These are phyloP conservation scores for Leptographium lundbergii DNA, from an alignment of 2,329 filamentous ascomycete species.

Conservation along the genomic window DNA sequence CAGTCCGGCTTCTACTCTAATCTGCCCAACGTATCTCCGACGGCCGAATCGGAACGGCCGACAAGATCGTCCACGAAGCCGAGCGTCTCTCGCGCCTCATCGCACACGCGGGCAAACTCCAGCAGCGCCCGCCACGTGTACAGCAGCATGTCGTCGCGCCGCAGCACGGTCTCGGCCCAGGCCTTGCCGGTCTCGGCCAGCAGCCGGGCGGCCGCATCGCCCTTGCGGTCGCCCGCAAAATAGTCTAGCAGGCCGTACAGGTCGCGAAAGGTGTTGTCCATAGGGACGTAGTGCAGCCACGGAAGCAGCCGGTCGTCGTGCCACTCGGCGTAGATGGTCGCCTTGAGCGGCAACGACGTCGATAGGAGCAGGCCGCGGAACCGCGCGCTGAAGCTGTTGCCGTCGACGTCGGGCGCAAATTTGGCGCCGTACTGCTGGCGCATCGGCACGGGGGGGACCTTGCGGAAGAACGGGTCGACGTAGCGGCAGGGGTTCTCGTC, in stretches of 20 bases:
- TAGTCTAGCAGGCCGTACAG: slow-evolving; percentile 53
- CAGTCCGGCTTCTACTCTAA: no score
- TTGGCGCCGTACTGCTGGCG: slow-evolving; percentile 42
- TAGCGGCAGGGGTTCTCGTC: no score
- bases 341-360: slow-evolving; percentile 55
- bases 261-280: slow-evolving; percentile 57
- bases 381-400: slow-evolving; percentile 52
- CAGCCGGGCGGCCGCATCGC: slow-evolving; percentile 42
- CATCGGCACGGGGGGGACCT: slow-evolving; percentile 24
- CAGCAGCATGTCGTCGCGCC: slow-evolving; percentile 53
- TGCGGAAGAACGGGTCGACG: slow-evolving; percentile 5
- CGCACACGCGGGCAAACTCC: slow-evolving; percentile 41
- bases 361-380: slow-evolving; percentile 51
- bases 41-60: no score
- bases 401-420: slow-evolving; percentile 58
- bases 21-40: no score
- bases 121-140: slow-evolving; percentile 50
- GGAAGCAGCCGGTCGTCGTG: slow-evolving; percentile 56
- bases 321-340: slow-evolving; percentile 63
- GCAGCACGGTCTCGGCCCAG: slow-evolving; percentile 49
- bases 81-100: slow-evolving; percentile 29
- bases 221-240: slow-evolving; percentile 35
- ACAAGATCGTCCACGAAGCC: slow-evolving; percentile 31
- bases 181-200: slow-evolving; percentile 47
- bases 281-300: slow-evolving; percentile 61